Evolutionary conservation across 805 yeast species (phyloP), one percentile per base, ranked within the genome.

Genomic region (Candida adriatica): DNA sequence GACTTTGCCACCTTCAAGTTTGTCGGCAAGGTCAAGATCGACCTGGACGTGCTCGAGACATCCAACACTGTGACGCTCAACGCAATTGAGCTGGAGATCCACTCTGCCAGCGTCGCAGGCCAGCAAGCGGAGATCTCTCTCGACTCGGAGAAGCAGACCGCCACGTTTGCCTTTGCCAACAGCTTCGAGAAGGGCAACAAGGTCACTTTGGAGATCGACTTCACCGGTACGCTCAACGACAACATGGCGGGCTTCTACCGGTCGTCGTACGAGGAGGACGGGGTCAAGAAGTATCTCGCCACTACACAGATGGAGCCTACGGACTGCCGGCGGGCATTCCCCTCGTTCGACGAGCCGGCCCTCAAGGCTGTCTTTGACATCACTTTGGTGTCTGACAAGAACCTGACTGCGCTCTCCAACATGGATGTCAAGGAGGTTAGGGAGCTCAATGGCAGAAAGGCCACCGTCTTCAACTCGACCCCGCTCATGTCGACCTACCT

Each of bases 241-340:
- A 75, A 79, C 50, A 81, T 82, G 90, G 82, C 84, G 33, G 90
- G 90, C 28, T 82, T 82, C 60, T 82, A 82, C 64, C 68, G 83
- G 48, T 78, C 86, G 13, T 61, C 74, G 25, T 81, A 81, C 55
- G 66, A 68, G 38, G 67, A 79, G 41, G 17, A 40, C 14, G 82
- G 85, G 15, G 64, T 66, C 37, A 75, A 75, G 24, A 78, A 76
- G 49, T 78, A 79, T 55, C 66, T 82, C 69, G 84, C 86, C 26
- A 78, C 88, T 27, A 81, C 94, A 27, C 94, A 83, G 59, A 78
- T 83, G 74, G 94, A 83, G 61, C 78, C 94, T 16, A 79, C 90
- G 14, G 92, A 83, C 52, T 84, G 90, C 46, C 75, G 94, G 48
- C 70, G 86, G 48, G 92, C 92, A 8, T 83, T 83, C 68, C 94